Base-by-base conservation (phyloP, 148 eudicot genomes). In the Gaultheria prostrata region DNA sequence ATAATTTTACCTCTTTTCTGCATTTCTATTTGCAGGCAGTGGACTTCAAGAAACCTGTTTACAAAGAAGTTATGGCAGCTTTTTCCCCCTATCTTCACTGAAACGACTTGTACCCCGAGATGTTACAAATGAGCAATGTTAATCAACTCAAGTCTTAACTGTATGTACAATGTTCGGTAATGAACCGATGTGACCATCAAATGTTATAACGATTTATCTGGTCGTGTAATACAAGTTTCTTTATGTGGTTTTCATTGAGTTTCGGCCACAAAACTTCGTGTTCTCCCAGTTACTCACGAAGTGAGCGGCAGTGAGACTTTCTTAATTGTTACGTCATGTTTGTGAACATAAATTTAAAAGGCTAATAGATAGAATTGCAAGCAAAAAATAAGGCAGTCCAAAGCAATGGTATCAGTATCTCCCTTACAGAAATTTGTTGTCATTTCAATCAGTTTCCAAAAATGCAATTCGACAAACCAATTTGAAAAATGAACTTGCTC, bases 41-140 rank as follows among this genome's bases (percentile, higher is more conserved):
- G 59, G 98, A 90, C 45, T 96, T 94, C 90, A 96, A 96, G 85
- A 94, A 83, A 86, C 93, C 97, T 7, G 97, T 96, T 56, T 94
- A 94, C 89, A 86, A 93, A 78, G 90, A 94, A 87, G 98, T 94
- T 77, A 28, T 96, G 78, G 89, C 86, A 57, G 97, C 78, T 49
- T 96, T 96, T 89, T 90, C 93, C 32, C 90, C 94, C 63, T 76
- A 94, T 89, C 92, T 96, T 81, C 88, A 89, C 71, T 91, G 84
- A 88, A 78, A 63, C 7, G 6, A 33, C 3, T 7, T 56, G 50
- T 3, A 56, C 81, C 46, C 1, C 15, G 10, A 24, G 30, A 3
- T 63, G 6, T 28, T 28, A 28, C 18, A 26, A 28, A 67, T 14
- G 17, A 28, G 72, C 72, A 67, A 30, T 67, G 10, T 30, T 28